Evolutionary conservation across 345 rosid genomes (phyloP).

Genomic region (Leavenworthia alabamica): DNA sequence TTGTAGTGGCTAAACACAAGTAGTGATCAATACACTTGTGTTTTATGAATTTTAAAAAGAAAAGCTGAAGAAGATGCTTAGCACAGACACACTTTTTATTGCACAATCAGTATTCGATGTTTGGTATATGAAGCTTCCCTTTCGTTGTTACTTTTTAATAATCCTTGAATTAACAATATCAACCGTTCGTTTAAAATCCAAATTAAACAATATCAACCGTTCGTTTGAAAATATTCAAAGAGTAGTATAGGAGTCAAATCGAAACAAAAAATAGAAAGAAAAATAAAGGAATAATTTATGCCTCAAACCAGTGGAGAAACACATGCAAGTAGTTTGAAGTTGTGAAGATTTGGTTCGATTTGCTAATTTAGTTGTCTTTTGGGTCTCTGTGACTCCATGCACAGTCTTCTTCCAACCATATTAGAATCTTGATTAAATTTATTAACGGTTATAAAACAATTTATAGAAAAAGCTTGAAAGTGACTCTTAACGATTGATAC

Average conservation of each 20-base stretch:
- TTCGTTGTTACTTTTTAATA: conserved; percentile 5
- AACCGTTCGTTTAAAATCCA: no score
- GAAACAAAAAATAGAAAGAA: neutral
- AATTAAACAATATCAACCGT: conserved; percentile 12
- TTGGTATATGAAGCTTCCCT: conserved; percentile 23
- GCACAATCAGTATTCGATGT: conserved; percentile 27
- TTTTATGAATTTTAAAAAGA: neutral
- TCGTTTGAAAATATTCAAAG: neutral
- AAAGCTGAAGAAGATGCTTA: conserved; percentile 30
- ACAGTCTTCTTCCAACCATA: neutral
- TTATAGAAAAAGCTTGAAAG: conserved; percentile 15
- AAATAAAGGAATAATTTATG: conserved; percentile 3
- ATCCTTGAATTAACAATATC: conserved; percentile 8
- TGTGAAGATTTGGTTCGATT: conserved; percentile 8
- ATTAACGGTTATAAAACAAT: conserved; percentile 1
- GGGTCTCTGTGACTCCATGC: neutral
- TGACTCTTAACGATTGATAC: conserved; percentile 26
- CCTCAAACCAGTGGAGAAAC: conserved; percentile 7
- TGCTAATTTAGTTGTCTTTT: conserved; percentile 5
- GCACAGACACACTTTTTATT: conserved; percentile 10
- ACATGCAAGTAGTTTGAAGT: conserved; percentile 9
- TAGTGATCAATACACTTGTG: conserved; percentile 21
- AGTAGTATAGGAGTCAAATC: neutral
- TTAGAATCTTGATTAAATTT: neutral
- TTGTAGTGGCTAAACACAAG: conserved; percentile 13